Base-by-base conservation (phyloP, 805 yeast species). In the Hermanozyma aechmeae region DNA sequence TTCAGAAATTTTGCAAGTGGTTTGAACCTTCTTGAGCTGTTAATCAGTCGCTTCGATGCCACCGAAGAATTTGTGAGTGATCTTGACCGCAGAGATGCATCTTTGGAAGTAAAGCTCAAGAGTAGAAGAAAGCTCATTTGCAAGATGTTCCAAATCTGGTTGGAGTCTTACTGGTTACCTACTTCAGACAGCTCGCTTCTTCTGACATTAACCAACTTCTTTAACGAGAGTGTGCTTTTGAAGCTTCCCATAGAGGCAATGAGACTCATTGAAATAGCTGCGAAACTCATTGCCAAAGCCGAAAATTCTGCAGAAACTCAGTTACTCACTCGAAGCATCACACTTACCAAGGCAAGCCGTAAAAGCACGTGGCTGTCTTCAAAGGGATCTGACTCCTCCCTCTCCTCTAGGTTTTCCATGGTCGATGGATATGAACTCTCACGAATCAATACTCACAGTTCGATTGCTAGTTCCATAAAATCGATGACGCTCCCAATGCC, bases 151-250 rank as follows among this genome's bases (percentile, higher is more conserved):
- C 81, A 76, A 49, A 60, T 73, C 20, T 89, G 98, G 98, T 57
- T 89, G 51, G 94, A 85, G 51, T 78, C 92, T 29, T 86, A 80
- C 49, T 89, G 96, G 96, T 73, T 76, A 38, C 72, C 70, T 27
- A 63, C 67, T 24, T 31, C 53, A 5, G 95, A 86, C 50, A 71
- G 69, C 36, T 55, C 52, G 15, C 58, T 77, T 23, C 56, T 86
- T 26, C 73, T 92, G 9, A 78, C 84, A 0, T 56, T 85, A 44
- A 67, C 81, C 25, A 81, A 81, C 45, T 80, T 85, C 47, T 77
- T 83, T 46, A 82, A 81, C 49, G 94, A 82, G 51, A 85, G 77
- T 10, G 64, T 76, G n/a, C 61, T 72, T n/a, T 45, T 51, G 9
- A 61, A 51, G 33, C 55, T 80, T 30, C 93, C 92, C 1, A 53